Base-by-base conservation (phyloP, 169 alveolate species). In the Miamiensis avidus region DNA sequence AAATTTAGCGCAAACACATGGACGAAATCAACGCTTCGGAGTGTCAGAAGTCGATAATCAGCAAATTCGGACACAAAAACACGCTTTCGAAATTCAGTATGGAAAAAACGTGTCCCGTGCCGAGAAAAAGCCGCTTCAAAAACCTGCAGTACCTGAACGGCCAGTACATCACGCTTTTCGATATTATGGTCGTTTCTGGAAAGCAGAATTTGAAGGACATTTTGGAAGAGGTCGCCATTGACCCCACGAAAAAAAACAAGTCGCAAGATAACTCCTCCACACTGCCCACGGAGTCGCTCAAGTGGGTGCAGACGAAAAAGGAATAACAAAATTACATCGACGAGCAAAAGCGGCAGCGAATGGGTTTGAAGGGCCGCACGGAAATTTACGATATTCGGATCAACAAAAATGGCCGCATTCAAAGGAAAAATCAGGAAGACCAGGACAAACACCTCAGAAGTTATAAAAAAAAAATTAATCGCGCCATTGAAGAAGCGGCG, bases 141-240 rank as follows among this genome's bases (percentile, higher is more conserved):
- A 79, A 81, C 32, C 75, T 86, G 30, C 87, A 81, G 82, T 81
- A 81, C 75, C 34, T 86, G n/a, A 86, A 86, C 81, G 87, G 90
- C 15, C 30, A 79, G 31, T 31, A 74, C 6, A 86, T 86, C 31
- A 49, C 87, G 0, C 75, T 79, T 32, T 34, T 81, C 73, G 87
- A 86, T 75, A 69, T 86, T 6, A 86, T 86, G 82, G 75, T 86
- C 65, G 90, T 78, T n/a, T 75, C 90, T 34, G 90, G 90, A n/a
- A 84, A 34, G 34, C 75, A 81, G 31, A 81, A 86, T 76, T 31
- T 74, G 64, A 75, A 79, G 32, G 78, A 81, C 31, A 79, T 82
- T 0, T 31, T 86, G n/a, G 90, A 86, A 49, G 78, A 69, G 33
- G 20, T 4, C 20, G 4, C 20, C 4, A 49, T 49, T 11, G 4